Conservation (phyloP, 2,329 filamentous ascomycete genomes). For the Blumeriella jaapii region DNA sequence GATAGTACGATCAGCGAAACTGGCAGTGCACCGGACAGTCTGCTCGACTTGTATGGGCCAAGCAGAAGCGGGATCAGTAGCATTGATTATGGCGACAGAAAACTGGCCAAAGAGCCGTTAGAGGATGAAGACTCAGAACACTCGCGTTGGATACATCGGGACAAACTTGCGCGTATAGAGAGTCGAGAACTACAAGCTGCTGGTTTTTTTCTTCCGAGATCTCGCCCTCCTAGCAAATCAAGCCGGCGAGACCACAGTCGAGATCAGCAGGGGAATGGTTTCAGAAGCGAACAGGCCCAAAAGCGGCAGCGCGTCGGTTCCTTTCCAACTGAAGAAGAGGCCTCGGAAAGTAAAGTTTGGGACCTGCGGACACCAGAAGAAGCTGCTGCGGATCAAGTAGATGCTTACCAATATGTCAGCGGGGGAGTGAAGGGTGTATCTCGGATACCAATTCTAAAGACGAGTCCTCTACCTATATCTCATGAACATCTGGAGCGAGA, state of each 20-base stretch:
- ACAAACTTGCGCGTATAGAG: slow-evolving; percentile 74
- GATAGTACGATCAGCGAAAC: slow-evolving; percentile 32
- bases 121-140: slow-evolving; percentile 39
- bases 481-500: slow-evolving; percentile 63
- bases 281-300: slow-evolving; percentile 30
- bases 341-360: slow-evolving; percentile 41
- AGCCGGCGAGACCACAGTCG: slow-evolving; percentile 30
- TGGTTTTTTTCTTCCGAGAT: slow-evolving; percentile 50
- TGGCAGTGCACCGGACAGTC: slow-evolving; percentile 34
- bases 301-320: slow-evolving; percentile 28
- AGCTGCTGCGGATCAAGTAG: slow-evolving; percentile 48
- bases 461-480: slow-evolving; percentile 66
- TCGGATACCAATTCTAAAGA: slow-evolving; percentile 75
- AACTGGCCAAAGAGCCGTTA: slow-evolving; percentile 15
- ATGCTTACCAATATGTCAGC: slow-evolving; percentile 40
- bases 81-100: slow-evolving; percentile 21
- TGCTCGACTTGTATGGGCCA: slow-evolving; percentile 33
- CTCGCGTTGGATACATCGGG: slow-evolving; percentile 76
- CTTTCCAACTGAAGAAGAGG: slow-evolving; percentile 30
- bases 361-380: slow-evolving; percentile 71
- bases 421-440: slow-evolving; percentile 52
- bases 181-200: slow-evolving; percentile 70
- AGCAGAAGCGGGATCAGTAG: slow-evolving; percentile 20
- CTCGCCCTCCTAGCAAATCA: slow-evolving; percentile 41
- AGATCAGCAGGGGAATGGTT: slow-evolving; percentile 23